phyloP scores from a whole-genome alignment of 1,139 yeast species.

The Sugiyamaella xylanicola region DNA sequence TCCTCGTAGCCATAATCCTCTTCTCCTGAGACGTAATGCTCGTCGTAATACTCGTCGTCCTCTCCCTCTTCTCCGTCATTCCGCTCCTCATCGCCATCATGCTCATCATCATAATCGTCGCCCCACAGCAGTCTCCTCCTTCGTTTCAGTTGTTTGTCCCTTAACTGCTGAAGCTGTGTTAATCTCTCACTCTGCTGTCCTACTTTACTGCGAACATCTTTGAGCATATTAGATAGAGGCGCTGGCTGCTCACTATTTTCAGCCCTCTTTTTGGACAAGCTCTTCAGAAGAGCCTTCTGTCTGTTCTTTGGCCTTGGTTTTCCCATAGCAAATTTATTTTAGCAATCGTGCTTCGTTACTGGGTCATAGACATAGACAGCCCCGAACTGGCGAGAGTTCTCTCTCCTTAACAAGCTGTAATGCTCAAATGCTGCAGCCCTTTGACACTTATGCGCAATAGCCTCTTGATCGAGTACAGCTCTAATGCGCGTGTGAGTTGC shows the following conservation, averaged over 20 bases:
- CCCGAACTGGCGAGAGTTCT: no score
- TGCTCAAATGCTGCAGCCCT: background rate
- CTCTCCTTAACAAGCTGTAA: no score
- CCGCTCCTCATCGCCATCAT: constrained; percentile 17
- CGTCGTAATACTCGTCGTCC: no score
- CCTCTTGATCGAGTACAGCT: background rate
- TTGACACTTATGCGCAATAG: background rate
- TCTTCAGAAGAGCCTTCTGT: constrained; percentile 22
- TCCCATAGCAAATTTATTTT: constrained; percentile 18
- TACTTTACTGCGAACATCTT: background rate
- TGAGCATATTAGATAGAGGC: no score
- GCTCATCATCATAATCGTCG: constrained; percentile 21
- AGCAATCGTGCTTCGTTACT: no score
- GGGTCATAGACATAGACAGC: background rate
- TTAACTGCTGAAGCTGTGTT: constrained; percentile 21
- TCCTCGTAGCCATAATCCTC: background rate
- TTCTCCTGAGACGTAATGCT: constrained; percentile 2
- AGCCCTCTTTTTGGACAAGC: constrained; percentile 17
- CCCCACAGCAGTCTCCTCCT: constrained; percentile 25
- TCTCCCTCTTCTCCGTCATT: constrained; percentile 13
- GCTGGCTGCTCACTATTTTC: background rate
- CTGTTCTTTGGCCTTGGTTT: constrained; percentile 25
- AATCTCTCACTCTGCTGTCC: background rate
- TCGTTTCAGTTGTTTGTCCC: constrained; percentile 25
- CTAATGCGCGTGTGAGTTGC: constrained; percentile 30